Evolutionary conservation across 2,329 filamentous ascomycete genomes (phyloP).

Genomic region (Colletotrichum sp.): DNA sequence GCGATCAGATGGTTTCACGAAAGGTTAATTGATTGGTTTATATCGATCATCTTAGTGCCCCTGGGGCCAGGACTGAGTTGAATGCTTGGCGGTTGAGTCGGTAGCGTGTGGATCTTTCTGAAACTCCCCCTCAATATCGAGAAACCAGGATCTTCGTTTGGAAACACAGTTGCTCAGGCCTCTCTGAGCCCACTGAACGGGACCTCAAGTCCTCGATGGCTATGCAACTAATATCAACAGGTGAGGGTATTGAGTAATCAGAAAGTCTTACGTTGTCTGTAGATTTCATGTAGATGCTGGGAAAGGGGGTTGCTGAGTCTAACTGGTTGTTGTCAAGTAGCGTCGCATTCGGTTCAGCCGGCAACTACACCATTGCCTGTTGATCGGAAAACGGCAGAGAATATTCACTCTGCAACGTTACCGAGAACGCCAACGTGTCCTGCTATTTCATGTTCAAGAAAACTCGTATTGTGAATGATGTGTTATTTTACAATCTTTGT

Average conservation of each 20-base stretch:
- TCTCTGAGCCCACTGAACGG: neutral
- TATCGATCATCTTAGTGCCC: neutral
- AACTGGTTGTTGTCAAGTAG: neutral
- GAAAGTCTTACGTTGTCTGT: neutral
- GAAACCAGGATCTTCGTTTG: neutral
- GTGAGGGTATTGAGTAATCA: neutral
- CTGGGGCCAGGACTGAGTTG: neutral
- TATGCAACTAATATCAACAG: neutral
- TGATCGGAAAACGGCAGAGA: neutral
- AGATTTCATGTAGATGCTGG: neutral
- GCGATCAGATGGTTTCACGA: neutral
- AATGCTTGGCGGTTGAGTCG: neutral
- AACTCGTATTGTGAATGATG: neutral
- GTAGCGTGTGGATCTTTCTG: neutral
- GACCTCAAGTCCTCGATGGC: neutral
- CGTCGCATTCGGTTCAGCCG: neutral
- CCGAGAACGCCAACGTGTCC: neutral
- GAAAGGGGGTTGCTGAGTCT: neutral
- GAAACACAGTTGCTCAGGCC: neutral
- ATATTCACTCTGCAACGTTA: neutral
- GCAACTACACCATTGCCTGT: neutral
- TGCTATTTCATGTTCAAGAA: neutral
- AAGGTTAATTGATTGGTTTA: slow-evolving; percentile 6
- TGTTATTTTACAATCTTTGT: neutral
- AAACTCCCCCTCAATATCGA: slow-evolving; percentile 6